Base-by-base conservation (phyloP, 805 yeast species). In the Kurtzmaniella cleridarum region DNA sequence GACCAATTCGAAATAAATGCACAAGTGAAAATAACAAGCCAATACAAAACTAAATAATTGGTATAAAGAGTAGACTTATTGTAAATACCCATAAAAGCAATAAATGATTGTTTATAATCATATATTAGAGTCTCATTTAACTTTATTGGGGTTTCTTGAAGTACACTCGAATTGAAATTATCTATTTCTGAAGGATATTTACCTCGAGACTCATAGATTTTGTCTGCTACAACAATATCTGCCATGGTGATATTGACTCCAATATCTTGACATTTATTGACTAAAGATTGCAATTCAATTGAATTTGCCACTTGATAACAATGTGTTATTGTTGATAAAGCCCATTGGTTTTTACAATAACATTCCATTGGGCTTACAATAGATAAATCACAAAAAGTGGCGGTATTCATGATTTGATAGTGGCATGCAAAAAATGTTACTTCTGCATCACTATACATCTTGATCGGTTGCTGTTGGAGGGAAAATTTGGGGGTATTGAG, bases 51-150 rank as follows among this genome's bases (percentile, higher is more conserved):
- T 29, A 64, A 35, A 35, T 48, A 47, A 20, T 51, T 54, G 13
- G 71, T 81, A 50, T 71, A 56, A 41, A 57, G 62, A 20, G 73
- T 64, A 3, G 79, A 72, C 15, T 58, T 59, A 39, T 64, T 66
- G 41, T 64, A 66, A 50, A 64, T 67, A 9, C 71, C 71, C 34
- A 67, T 49, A 41, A 60, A 66, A 20, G 24, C 24, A 5, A 8
- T 8, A 20, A 20, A 20, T 5, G 24, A 20, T 8, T 44, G 49
- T 27, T 51, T 49, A 42, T 51, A 59, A 2, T 48, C 23, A 3
- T 32, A 5, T 9, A 56, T 51, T 8, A 36, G 34, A 2, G 51
- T 34, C 8, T 53, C 55, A 26, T 60, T 44, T 17, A 66, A 46
- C 36, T 48, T 51, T 11, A 62, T 51, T 0, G 69, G 69, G 30